phyloP scores from a whole-genome alignment of 495 filamentous ascomycete species.

The Melanomma pulvis-pyrius region DNA sequence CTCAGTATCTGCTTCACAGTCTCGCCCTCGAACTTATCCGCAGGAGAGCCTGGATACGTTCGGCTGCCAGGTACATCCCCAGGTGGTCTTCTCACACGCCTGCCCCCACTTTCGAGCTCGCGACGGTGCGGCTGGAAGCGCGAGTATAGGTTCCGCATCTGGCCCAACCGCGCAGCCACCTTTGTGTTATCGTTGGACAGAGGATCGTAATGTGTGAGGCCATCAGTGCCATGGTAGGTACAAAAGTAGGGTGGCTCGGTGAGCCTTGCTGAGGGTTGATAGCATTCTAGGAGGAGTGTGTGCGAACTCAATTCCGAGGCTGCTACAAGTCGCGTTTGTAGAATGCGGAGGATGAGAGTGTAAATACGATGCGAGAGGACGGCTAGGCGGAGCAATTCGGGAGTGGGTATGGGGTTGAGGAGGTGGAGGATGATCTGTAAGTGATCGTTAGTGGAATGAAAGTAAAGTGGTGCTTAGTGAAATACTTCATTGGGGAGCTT shows the following conservation, averaged over 20 bases:
- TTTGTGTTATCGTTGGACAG: constrained; percentile 32
- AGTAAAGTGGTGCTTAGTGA: neutral
- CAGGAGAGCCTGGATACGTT: constrained; percentile 39
- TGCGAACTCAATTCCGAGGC: constrained; percentile 60
- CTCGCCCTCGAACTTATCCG: constrained; percentile 37
- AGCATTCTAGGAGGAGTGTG: constrained; percentile 74
- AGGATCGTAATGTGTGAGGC: constrained; percentile 36
- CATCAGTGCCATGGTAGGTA: constrained; percentile 64
- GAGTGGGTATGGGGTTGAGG: constrained; percentile 62
- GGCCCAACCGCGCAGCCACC: constrained; percentile 40
- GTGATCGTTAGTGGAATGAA: constrained; percentile 7
- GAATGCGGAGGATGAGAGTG: constrained; percentile 65
- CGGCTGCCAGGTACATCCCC: constrained; percentile 49
- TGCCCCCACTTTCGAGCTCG: constrained; percentile 49
- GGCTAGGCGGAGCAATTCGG: constrained; percentile 61
- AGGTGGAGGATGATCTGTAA: constrained; percentile 68
- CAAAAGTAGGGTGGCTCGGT: constrained; percentile 70
- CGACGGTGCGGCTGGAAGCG: constrained; percentile 62
- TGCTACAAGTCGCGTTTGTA: constrained; percentile 64
- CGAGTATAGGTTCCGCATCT: constrained; percentile 55
- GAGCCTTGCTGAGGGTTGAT: constrained; percentile 69
- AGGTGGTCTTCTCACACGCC: constrained; percentile 39
- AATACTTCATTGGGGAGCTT: constrained; percentile 57
- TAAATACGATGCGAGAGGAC: constrained; percentile 68
- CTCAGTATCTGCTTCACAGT: constrained; percentile 60